Evolutionary conservation across 768 basidiomycete species (phyloP).

Genomic region (Clavaria fumosa): DNA sequence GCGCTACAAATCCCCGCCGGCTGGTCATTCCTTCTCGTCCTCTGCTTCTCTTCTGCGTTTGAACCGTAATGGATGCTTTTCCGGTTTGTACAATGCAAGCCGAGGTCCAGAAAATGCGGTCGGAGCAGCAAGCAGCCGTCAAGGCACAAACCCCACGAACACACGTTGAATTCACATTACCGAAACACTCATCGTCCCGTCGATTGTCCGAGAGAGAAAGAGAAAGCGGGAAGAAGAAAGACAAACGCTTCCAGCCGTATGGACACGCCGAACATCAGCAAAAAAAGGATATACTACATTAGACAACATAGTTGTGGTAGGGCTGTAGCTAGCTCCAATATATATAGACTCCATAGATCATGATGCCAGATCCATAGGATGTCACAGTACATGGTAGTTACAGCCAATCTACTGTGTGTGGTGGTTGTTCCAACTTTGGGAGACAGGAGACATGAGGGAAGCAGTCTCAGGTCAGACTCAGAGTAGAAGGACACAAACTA

Average conservation of each 20-base stretch:
- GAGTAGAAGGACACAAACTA: no score
- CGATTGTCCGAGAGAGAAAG: neutral
- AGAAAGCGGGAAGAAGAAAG: constrained; percentile 5
- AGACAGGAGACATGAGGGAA: no score
- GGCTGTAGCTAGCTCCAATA: no score
- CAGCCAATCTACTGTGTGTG: no score
- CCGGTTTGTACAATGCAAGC: constrained; percentile 23
- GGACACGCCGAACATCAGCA: neutral
- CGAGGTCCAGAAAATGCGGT: constrained; percentile 42
- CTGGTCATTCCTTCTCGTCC: constrained; percentile 7
- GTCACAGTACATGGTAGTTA: no score
- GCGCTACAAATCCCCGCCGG: constrained; percentile 1
- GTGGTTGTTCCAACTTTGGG: no score
- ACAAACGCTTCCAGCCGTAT: neutral
- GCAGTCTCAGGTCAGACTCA: no score
- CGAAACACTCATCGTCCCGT: constrained; percentile 2
- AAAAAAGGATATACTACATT: no score
- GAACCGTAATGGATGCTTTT: neutral
- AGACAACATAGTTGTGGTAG: no score
- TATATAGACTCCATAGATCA: no score
- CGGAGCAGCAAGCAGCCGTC: constrained; percentile 39
- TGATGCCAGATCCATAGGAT: no score
- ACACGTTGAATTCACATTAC: constrained; percentile 44
- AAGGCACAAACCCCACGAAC: constrained; percentile 41
- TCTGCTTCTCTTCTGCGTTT: constrained; percentile 3